Evolutionary conservation across 495 filamentous ascomycete genomes (phyloP).

Genomic region (Letharia lupina): DNA sequence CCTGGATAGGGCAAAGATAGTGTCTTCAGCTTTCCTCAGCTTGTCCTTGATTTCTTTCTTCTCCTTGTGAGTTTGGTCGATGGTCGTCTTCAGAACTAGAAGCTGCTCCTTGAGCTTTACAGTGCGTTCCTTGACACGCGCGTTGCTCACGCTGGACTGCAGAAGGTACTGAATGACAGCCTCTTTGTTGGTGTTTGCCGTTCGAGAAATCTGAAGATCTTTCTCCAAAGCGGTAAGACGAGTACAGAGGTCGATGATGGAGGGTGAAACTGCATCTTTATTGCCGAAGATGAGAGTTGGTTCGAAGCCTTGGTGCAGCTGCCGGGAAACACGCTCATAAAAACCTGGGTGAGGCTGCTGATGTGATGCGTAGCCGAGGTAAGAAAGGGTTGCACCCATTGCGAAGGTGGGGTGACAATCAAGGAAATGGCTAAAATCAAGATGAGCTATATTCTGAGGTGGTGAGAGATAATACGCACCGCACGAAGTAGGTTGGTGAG

Average conservation of each 20-base stretch:
- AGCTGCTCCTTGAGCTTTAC: not conserved
- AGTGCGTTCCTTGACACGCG: not conserved
- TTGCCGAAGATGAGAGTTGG: not conserved
- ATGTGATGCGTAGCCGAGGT: not conserved
- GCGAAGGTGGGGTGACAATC: not conserved
- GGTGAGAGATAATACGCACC: not conserved
- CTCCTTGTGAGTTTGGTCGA: not conserved
- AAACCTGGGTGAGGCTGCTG: not conserved
- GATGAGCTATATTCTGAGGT: not conserved
- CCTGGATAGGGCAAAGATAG: not conserved
- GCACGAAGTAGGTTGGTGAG: not conserved
- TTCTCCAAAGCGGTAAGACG: constrained; percentile 2
- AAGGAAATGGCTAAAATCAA: not conserved
- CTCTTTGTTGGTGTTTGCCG: not conserved
- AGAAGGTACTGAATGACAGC: not conserved
- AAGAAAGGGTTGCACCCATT: not conserved
- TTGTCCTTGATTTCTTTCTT: not conserved
- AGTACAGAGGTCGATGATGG: not conserved
- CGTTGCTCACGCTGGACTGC: not conserved
- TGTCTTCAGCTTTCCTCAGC: constrained; percentile 1
- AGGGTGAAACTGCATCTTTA: not conserved
- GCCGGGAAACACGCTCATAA: not conserved
- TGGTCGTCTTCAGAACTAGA: not conserved
- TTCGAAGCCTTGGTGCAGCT: not conserved
- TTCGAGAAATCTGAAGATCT: not conserved